Evolutionary conservation across 78 protist genomes (phyloP), one percentile per base, ranked within the genome.

Genomic region (Cavenderia fasciculata): DNA sequence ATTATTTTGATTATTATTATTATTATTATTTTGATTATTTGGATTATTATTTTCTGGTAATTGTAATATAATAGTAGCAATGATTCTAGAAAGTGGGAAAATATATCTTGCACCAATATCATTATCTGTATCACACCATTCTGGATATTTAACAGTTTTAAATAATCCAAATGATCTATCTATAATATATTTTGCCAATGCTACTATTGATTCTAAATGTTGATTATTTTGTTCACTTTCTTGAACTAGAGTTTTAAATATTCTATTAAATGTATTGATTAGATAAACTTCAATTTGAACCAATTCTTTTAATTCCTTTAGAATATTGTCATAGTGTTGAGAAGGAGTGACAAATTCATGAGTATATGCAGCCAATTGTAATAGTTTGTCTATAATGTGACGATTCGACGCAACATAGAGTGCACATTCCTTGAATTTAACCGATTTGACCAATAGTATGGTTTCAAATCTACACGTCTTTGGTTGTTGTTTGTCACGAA

Each of bases 391-490:
- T 3, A 63, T 2, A 2, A 63, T 2, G 12, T 6, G 14, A 5
- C 1, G 5, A 38, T 63, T 63, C 12, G 14, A 38, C 5, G 72
- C 14, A 16, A 63, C 33, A 40, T 63, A 63, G 25, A 18, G 6
- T 33, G 72, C 72, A 40, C 72, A 63, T 2, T 63, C 54, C 47
- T 33, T 25, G 2, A 40, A 8, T 5, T 33, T 40, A n/a, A 63
- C 18, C 12, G 38, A 19, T 21, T 47, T 7, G 4, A 47, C 18
- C 18, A 63, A 63, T 21, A 63, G 14, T n/a, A 38, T 63, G 7
- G 72, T 38, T 40, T 63, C 72, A 40, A 63, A 63, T 34, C 72
- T 33, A 38, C 38, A 63, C n/a, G n/a, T n/a, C n/a, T n/a, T n/a
- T n/a, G n/a, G n/a, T n/a, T n/a, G n/a, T n/a, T n/a, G n/a, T n/a